A percentile compares a stretch with the other conserved stretches of the same genome.
phyloP scores from a whole-genome alignment of 305 asterid species.

The Fraxinus floribunda region DNA sequence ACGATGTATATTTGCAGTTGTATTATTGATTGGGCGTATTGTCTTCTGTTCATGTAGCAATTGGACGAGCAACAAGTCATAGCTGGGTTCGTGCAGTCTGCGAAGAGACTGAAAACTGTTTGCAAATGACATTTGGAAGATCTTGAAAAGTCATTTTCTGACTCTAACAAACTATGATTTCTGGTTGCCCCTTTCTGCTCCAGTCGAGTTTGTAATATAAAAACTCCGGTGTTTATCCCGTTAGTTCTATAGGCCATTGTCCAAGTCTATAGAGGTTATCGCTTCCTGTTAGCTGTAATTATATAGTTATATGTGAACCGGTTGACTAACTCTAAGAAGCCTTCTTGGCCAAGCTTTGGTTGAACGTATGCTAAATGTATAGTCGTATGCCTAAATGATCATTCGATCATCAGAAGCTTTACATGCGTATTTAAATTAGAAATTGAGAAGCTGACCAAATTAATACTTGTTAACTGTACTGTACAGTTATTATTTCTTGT shows the following conservation, averaged over 20 bases:
- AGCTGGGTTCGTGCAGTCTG: constrained; percentile 67
- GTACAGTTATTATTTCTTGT: not conserved
- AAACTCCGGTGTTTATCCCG: constrained; percentile 24
- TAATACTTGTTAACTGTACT: not conserved
- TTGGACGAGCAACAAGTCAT: constrained; percentile 88
- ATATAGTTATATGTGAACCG: constrained; percentile 38
- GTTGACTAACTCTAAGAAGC: constrained; percentile 33
- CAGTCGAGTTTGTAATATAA: constrained; percentile 30
- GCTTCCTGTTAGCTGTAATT: constrained; percentile 24
- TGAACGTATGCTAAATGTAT: constrained; percentile 41
- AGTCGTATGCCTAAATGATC: constrained; percentile 23
- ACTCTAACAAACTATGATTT: constrained; percentile 32
- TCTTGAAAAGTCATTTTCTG: constrained; percentile 15
- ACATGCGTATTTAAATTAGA: not conserved
- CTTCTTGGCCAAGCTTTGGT: constrained; percentile 23
- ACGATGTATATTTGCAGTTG: not conserved
- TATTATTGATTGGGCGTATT: not conserved
- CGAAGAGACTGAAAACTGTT: not conserved
- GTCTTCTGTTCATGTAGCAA: constrained; percentile 47
- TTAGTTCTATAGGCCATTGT: constrained; percentile 16
- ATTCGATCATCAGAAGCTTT: not conserved
- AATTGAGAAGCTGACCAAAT: not conserved
- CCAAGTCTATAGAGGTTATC: constrained; percentile 2
- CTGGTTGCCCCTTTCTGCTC: constrained; percentile 9
- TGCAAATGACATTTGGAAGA: not conserved